Percentiles rank a stretch among this genome's conserved stretches.
Conservation (phyloP, 352 stramenopile species). For the Globisporangium cylindrosporum region DNA sequence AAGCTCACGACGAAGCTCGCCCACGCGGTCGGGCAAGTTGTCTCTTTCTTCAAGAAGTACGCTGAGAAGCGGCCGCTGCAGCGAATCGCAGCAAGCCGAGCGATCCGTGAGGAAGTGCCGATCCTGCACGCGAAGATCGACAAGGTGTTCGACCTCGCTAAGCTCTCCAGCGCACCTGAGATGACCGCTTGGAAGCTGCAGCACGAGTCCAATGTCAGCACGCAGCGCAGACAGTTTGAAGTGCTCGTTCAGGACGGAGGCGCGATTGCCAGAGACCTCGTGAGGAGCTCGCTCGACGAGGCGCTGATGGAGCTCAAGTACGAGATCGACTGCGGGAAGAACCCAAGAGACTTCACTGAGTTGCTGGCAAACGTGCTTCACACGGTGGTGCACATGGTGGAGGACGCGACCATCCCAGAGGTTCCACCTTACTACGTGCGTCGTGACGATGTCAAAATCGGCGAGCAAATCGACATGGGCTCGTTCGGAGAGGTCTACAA, state of each 20-base stretch:
- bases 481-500: slow-evolving; percentile 23
- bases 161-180: neutral
- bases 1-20: slow-evolving; percentile 15
- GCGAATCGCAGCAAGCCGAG: neutral
- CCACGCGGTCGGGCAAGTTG: slow-evolving; percentile 10
- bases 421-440: slow-evolving; percentile 24
- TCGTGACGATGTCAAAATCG: slow-evolving; percentile 25
- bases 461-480: slow-evolving; percentile 23
- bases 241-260: neutral
- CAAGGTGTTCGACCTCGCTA: neutral
- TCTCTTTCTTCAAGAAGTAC: neutral
- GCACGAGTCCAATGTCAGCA: slow-evolving; percentile 1
- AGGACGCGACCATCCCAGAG: slow-evolving; percentile 7
- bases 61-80: neutral
- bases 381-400: neutral
- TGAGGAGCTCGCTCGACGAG: neutral
- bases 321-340: neutral
- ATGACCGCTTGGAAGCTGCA: slow-evolving; percentile 9
- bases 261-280: neutral
- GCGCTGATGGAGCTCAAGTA: neutral
- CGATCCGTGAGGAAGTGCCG: neutral
- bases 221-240: slow-evolving; percentile 9
- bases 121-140: neutral
- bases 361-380: neutral
- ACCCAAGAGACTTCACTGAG: neutral